Evolutionary conservation across 2,329 filamentous ascomycete genomes (phyloP).

Genomic region (Fonsecaea monophora): DNA sequence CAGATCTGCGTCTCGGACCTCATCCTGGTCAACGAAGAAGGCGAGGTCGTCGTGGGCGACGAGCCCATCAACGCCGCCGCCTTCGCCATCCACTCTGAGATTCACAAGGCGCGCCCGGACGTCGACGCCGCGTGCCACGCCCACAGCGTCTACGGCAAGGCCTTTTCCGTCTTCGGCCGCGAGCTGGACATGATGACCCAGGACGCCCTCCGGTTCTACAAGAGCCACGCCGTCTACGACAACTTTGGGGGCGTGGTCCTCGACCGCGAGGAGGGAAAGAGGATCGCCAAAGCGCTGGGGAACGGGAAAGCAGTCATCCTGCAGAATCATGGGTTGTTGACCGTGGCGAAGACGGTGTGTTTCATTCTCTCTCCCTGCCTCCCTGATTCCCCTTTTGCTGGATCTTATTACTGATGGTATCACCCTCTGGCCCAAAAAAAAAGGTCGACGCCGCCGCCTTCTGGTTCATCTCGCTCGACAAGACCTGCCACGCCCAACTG

Average conservation of each 20-base stretch:
- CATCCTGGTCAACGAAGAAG: conserved; percentile 53
- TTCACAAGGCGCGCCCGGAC: conserved; percentile 62
- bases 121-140: conserved; percentile 50
- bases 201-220: conserved; percentile 52
- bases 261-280: conserved; percentile 58
- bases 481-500: conserved; percentile 51
- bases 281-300: conserved; percentile 58
- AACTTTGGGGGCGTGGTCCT: conserved; percentile 62
- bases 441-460: conserved; percentile 59
- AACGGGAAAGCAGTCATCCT: conserved; percentile 60
- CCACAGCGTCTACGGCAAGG: conserved; percentile 56
- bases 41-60: conserved; percentile 50
- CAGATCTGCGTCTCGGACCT: conserved; percentile 52
- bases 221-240: conserved; percentile 50
- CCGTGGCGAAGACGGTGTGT: conserved; percentile 52
- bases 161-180: conserved; percentile 55
- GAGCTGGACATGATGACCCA: conserved; percentile 58
- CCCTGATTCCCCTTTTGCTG: no score
- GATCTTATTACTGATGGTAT: neutral
- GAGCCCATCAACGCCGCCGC: conserved; percentile 56
- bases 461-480: conserved; percentile 60
- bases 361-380: neutral
- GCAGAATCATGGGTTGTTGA: conserved; percentile 64
- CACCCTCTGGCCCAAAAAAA: no score
- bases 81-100: conserved; percentile 56